phyloP scores from a whole-genome alignment of 2,329 filamentous ascomycete genomes.

The Phialocephala sp. region DNA sequence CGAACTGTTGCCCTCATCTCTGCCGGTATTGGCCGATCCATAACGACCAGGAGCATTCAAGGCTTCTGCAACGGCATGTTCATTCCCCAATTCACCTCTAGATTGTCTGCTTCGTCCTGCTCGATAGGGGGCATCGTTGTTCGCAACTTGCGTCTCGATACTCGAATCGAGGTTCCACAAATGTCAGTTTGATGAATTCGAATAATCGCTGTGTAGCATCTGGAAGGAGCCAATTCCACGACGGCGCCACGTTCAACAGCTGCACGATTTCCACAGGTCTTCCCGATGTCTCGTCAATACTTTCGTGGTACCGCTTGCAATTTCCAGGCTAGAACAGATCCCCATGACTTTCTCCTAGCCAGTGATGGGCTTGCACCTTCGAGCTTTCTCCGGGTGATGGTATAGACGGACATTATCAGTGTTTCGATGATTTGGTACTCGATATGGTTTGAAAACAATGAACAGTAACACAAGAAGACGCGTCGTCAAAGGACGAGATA shows the following conservation, averaged over 20 bases:
- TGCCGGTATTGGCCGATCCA: not conserved
- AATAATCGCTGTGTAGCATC: not conserved
- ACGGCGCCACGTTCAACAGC: not conserved
- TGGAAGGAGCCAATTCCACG: not conserved
- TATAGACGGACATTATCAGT: not conserved
- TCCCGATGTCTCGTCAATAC: not conserved
- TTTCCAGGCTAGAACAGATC: not conserved
- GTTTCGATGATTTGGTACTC: not conserved
- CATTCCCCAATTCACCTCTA: not conserved
- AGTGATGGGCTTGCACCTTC: not conserved
- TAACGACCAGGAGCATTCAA: not conserved
- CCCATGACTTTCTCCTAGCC: not conserved
- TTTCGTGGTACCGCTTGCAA: not conserved
- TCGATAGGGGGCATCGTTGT: not conserved
- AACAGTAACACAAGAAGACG: not conserved
- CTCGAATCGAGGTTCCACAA: not conserved
- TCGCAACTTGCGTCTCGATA: not conserved
- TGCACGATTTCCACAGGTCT: not conserved
- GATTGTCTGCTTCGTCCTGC: not conserved
- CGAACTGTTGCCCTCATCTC: not conserved
- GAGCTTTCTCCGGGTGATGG: not conserved
- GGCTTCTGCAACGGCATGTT: not conserved
- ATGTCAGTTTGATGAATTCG: not conserved
- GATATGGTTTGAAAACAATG: not conserved
- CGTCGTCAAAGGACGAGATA: not conserved